Conservation (phyloP, 495 filamentous ascomycete species). For the Neurospora sp. region DNA sequence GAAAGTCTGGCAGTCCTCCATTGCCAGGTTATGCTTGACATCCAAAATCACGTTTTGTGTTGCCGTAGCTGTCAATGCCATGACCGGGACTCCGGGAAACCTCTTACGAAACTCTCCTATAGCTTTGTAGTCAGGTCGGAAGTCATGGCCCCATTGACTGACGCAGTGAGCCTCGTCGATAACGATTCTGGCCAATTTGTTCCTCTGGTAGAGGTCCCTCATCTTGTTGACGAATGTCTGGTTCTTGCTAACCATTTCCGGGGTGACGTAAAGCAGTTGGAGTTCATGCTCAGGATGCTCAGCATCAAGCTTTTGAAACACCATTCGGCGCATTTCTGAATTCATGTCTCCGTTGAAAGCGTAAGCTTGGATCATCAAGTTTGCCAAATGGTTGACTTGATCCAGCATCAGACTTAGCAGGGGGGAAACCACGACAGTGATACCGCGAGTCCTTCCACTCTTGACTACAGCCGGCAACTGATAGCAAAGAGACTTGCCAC, state of each 20-base stretch:
- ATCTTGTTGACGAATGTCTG: slow-evolving; percentile 50
- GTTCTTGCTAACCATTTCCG: slow-evolving; percentile 89
- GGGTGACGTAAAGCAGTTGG: slow-evolving; percentile 87
- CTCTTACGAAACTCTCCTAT: slow-evolving; percentile 59
- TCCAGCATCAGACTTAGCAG: slow-evolving; percentile 94
- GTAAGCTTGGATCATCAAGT: slow-evolving; percentile 67
- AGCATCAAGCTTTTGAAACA: slow-evolving; percentile 52
- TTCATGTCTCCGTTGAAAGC: slow-evolving; percentile 67
- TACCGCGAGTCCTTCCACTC: slow-evolving; percentile 68
- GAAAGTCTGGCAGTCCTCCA: slow-evolving; percentile 65
- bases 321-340: slow-evolving; percentile 41
- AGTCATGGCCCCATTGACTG: slow-evolving; percentile 98
- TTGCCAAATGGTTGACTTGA: slow-evolving; percentile 70
- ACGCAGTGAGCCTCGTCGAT: slow-evolving; percentile 99
- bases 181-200: slow-evolving; percentile 76
- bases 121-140: slow-evolving; percentile 89
- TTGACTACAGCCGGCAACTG: slow-evolving; percentile 83
- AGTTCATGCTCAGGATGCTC: slow-evolving; percentile 54
- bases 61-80: slow-evolving; percentile 91
- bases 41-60: slow-evolving; percentile 87
- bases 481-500: slow-evolving; percentile 94
- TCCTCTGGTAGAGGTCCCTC: slow-evolving; percentile 48
- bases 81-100: slow-evolving; percentile 72
- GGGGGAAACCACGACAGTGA: slow-evolving; percentile 92
- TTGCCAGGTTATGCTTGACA: slow-evolving; percentile 77